phyloP scores from a whole-genome alignment of 495 filamentous ascomycete species.

The Hypoxylon perforatum region DNA sequence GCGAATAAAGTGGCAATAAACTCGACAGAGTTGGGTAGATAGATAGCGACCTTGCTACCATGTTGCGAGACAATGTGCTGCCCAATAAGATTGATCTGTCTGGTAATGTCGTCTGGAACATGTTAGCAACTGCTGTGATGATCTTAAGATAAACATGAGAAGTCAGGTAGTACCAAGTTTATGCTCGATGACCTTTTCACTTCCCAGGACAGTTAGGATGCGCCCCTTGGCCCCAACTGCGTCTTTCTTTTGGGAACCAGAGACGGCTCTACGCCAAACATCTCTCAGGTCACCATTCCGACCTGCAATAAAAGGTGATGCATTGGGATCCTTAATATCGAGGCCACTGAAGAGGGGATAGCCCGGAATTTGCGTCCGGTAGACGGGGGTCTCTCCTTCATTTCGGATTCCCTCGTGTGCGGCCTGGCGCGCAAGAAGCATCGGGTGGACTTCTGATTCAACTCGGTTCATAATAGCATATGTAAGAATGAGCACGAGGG shows the following conservation, averaged over 20 bases:
- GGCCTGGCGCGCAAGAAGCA: constrained; percentile 87
- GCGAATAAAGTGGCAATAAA: constrained; percentile 73
- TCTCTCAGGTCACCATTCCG: constrained; percentile 92
- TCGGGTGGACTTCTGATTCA: constrained; percentile 91
- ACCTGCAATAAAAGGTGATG: constrained; percentile 82
- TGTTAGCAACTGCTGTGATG: constrained; percentile 19
- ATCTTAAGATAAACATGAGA: neutral
- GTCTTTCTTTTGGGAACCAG: constrained; percentile 69
- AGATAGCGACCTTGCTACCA: constrained; percentile 85
- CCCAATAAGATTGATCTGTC: constrained; percentile 89
- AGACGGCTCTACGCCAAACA: constrained; percentile 83
- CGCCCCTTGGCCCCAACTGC: constrained; percentile 72
- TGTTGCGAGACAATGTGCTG: constrained; percentile 73
- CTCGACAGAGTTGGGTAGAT: constrained; percentile 93
- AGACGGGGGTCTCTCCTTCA: constrained; percentile 83
- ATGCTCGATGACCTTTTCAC: constrained; percentile 76
- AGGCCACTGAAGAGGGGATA: constrained; percentile 85
- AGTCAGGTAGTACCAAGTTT: constrained; percentile 60
- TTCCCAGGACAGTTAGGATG: constrained; percentile 84
- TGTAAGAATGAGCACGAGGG: constrained; percentile 63
- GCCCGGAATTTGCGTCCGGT: constrained; percentile 81
- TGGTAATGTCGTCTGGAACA: constrained; percentile 71
- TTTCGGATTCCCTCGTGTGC: constrained; percentile 81
- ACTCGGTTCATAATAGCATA: constrained; percentile 63
- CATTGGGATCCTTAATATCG: constrained; percentile 83